Percentiles rank a stretch among this genome's conserved stretches.
phyloP scores from a whole-genome alignment of 352 stramenopile species.

The Aphanomyces cochlioides region DNA sequence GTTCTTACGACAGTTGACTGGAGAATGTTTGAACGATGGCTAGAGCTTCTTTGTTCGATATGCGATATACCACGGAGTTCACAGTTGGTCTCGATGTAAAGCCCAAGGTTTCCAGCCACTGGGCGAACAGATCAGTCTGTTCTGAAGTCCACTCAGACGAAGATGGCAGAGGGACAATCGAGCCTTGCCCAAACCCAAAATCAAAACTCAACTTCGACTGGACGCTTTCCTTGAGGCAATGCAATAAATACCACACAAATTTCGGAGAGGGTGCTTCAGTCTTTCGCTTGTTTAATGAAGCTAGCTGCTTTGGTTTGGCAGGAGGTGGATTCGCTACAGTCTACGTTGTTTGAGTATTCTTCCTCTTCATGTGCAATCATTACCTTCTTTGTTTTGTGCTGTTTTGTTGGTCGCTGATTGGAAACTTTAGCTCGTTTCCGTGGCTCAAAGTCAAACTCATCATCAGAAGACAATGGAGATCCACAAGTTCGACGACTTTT shows the following conservation, averaged over 20 bases:
- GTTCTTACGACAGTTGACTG: background rate
- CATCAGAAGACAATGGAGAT: slow-evolving; percentile 15
- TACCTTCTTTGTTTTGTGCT: slow-evolving; percentile 1
- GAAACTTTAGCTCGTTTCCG: slow-evolving; percentile 10
- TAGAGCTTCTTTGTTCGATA: slow-evolving; percentile 57
- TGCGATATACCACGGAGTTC: slow-evolving; percentile 42
- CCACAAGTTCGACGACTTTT: background rate
- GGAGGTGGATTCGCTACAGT: background rate
- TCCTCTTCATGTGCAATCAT: background rate
- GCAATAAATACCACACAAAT: slow-evolving; percentile 53
- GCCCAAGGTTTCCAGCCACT: slow-evolving; percentile 51
- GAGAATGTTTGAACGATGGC: slow-evolving; percentile 39
- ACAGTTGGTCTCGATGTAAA: slow-evolving; percentile 45
- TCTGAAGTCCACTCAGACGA: slow-evolving; percentile 39
- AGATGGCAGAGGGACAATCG: slow-evolving; percentile 47
- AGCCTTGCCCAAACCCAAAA: slow-evolving; percentile 54
- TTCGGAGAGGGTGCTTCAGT: slow-evolving; percentile 32
- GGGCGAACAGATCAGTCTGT: slow-evolving; percentile 35
- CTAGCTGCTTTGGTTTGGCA: background rate
- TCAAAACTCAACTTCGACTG: slow-evolving; percentile 49
- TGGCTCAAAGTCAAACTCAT: slow-evolving; percentile 28
- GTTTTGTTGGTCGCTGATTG: background rate
- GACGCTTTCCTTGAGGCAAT: slow-evolving; percentile 46
- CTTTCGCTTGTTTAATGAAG: background rate
- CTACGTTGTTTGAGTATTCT: background rate